Base-by-base conservation (phyloP, 768 basidiomycete species). In the Hypholoma sublateritium region DNA sequence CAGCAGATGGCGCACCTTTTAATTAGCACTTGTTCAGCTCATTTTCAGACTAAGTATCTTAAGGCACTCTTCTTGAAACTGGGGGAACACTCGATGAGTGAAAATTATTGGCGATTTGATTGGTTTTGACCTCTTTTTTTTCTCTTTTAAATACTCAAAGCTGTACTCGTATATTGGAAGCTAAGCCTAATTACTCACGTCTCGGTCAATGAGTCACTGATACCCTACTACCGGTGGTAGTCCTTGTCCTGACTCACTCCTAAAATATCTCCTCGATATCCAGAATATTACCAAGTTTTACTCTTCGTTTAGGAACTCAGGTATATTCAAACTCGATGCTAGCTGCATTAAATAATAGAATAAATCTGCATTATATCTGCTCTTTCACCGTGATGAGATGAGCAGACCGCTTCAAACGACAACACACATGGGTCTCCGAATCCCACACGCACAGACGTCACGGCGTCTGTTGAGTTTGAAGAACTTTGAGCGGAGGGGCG, bases 281-380 rank as follows among this genome's bases (percentile, higher is more conserved):
- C 56, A 21, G 43, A 39, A 35, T 57, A 57, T 32, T 57, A 57
- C 22, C 50, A 57, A 46, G 44, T 49, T 13, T 19, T 41, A 49
- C 34, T 43, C 19, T 34, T 37, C 25, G 22, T 57, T 17, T 49
- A 51, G 28, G 56, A 49, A 17, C n/a, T n/a, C 51, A 57, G 19
- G 49, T 32, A n/a, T 57, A 57, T 45, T 51, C 56, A 7, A 57
- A 57, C 42, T 57, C 56, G 24, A 57, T 57, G 56, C 13, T 57
- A 17, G 56, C 51, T 11, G 22, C 36, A 5, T 22, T 57, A 8
- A 57, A 57, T 24, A 53, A 39, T 24, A 14, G 51, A 13, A 53
- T 53, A 39, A 13, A 53, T 53, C 2, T 12, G 25, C 3, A 19
- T 53, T 16, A 25, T 37, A 14, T 53, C 51, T 43, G 32, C 28